phyloP scores from a whole-genome alignment of 768 basidiomycete genomes.

The Floccularia luteovirens region DNA sequence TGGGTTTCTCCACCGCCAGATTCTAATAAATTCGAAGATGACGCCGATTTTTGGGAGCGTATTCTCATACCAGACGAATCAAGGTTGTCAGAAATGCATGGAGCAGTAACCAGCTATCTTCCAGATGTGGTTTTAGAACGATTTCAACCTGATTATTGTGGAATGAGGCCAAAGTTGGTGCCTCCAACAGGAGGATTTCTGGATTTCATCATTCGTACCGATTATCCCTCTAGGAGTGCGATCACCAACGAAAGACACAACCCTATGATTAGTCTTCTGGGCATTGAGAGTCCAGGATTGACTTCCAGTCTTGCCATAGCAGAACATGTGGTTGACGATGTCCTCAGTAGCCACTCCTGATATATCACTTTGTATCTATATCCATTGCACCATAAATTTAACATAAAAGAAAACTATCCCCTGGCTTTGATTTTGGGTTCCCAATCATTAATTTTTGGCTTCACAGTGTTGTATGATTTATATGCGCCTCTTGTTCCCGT shows the following conservation, averaged over 20 bases:
- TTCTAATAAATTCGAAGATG: constrained; percentile 26
- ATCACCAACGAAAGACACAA: constrained; percentile 17
- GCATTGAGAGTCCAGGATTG: constrained; percentile 90
- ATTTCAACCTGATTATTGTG: constrained; percentile 76
- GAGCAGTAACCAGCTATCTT: constrained; percentile 68
- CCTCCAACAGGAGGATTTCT: constrained; percentile 69
- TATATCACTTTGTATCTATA: too few species aligned
- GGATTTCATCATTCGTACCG: constrained; percentile 72
- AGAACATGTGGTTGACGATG: constrained; percentile 66
- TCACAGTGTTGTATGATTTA: constrained; percentile 80
- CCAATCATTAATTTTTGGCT: constrained; percentile 81
- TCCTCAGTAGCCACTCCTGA: too few species aligned
- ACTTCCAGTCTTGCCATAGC: constrained; percentile 85
- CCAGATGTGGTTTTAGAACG: constrained; percentile 53
- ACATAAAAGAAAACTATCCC: too few species aligned
- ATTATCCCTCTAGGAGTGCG: constrained; percentile 37
- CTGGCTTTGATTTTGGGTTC: constrained; percentile 62
- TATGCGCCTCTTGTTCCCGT: constrained; percentile 92
- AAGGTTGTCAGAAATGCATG: constrained; percentile 55
- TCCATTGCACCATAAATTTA: too few species aligned
- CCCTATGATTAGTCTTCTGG: constrained; percentile 76
- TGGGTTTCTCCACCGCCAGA: constrained; percentile 60
- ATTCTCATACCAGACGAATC: constrained; percentile 60
- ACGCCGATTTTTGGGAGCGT: constrained; percentile 70
- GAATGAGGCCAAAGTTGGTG: constrained; percentile 83